Evolutionary conservation across 2,329 filamentous ascomycete species (phyloP).

Genomic region (Neofusicoccum umdonicola): DNA sequence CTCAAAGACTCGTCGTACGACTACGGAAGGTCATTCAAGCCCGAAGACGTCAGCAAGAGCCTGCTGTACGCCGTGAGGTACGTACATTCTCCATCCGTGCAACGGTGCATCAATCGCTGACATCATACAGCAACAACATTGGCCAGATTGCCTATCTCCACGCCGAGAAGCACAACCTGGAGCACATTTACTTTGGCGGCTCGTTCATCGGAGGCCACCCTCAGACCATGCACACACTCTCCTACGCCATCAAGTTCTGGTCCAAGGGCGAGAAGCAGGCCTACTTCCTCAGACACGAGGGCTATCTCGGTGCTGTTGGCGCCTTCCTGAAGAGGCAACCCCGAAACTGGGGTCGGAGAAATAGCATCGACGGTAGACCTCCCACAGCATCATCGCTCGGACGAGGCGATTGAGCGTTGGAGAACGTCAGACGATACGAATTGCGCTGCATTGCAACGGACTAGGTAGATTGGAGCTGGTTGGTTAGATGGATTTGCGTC

Average conservation of each 20-base stretch:
- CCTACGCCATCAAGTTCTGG: constrained; percentile 98
- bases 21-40: constrained; percentile 60
- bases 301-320: constrained; percentile 89
- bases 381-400: background rate
- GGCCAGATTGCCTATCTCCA: constrained; percentile 98
- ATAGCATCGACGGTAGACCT: constrained; percentile 60
- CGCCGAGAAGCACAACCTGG: constrained; percentile 86
- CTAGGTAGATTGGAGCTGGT: background rate
- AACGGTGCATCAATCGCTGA: background rate
- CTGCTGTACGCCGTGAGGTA: constrained; percentile 84
- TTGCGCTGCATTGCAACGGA: background rate
- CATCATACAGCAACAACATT: constrained; percentile 77
- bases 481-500: background rate
- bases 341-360: constrained; percentile 82
- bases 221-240: constrained; percentile 96
- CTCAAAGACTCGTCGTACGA: constrained; percentile 33
- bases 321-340: constrained; percentile 92
- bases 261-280: constrained; percentile 90
- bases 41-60: constrained; percentile 84
- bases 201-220: constrained; percentile 94
- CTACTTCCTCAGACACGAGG: constrained; percentile 93
- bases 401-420: background rate
- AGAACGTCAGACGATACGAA: background rate
- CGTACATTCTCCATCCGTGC: constrained; percentile 16
- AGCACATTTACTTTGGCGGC: constrained; percentile 95